phyloP scores from a whole-genome alignment of 352 stramenopile genomes.

The Aphanomyces astaci region DNA sequence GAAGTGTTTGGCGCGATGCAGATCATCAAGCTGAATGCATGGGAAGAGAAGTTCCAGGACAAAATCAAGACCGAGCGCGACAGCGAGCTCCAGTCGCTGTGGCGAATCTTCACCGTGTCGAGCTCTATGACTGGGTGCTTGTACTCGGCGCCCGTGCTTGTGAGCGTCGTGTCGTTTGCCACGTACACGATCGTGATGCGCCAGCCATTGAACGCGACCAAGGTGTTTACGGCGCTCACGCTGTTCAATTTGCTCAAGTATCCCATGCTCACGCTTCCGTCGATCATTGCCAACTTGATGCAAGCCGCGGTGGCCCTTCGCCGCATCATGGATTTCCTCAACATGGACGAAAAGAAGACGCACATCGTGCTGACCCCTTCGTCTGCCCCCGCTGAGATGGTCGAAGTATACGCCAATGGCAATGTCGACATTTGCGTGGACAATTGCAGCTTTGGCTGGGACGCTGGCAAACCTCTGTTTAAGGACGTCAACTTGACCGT shows the following conservation, averaged over 20 bases:
- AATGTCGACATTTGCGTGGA: slow-evolving; percentile 42
- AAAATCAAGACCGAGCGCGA: slow-evolving; percentile 39
- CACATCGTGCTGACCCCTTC: slow-evolving; percentile 30
- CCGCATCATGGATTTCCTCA: slow-evolving; percentile 83
- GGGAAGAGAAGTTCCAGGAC: slow-evolving; percentile 85
- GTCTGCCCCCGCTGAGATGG: neutral
- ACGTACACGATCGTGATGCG: slow-evolving; percentile 22
- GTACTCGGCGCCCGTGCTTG: slow-evolving; percentile 20
- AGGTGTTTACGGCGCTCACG: slow-evolving; percentile 48
- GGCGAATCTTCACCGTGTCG: slow-evolving; percentile 43
- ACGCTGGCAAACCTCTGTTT: slow-evolving; percentile 26
- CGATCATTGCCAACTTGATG: slow-evolving; percentile 70
- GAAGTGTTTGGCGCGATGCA: slow-evolving; percentile 60
- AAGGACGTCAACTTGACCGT: slow-evolving; percentile 35
- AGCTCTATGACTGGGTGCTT: slow-evolving; percentile 31
- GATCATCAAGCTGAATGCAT: slow-evolving; percentile 90
- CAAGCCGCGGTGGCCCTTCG: slow-evolving; percentile 69
- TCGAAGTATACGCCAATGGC: neutral
- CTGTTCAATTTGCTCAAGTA: slow-evolving; percentile 91
- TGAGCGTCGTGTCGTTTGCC: slow-evolving; percentile 22
- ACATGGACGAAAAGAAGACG: slow-evolving; percentile 61
- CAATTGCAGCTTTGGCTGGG: slow-evolving; percentile 51
- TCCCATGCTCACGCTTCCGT: slow-evolving; percentile 57
- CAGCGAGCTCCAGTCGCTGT: slow-evolving; percentile 44
- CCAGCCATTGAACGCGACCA: slow-evolving; percentile 18